phyloP scores from a whole-genome alignment of 1,139 yeast genomes.

The Saccharomyces hybrid region DNA sequence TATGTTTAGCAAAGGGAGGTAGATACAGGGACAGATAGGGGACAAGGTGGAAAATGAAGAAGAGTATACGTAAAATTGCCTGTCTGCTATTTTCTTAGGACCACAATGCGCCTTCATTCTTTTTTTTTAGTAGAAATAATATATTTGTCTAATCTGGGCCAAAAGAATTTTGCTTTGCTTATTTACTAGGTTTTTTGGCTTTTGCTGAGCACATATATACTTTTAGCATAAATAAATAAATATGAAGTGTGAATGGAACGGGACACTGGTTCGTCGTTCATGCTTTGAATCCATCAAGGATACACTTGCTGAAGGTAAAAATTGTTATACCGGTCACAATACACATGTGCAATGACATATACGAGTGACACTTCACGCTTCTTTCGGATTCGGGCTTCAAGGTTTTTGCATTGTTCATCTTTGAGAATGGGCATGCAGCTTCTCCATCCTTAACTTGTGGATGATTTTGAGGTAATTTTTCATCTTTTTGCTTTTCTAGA shows the following conservation, averaged over 20 bases:
- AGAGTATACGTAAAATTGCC: background rate
- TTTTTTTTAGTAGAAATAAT: too few relatives aligned
- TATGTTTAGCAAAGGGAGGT: background rate
- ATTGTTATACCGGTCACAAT: conserved; percentile 12
- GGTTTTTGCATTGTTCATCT: conserved; percentile 1
- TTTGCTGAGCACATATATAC: background rate
- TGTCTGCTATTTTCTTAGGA: background rate
- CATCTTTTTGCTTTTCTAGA: background rate
- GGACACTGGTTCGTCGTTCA: conserved; percentile 5
- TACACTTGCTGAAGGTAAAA: conserved; percentile 17
- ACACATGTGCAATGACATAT: conserved; percentile 10
- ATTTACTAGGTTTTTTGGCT: background rate
- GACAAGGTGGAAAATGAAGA: background rate
- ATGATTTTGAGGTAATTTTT: conserved; percentile 1
- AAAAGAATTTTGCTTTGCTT: background rate
- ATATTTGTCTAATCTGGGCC: background rate
- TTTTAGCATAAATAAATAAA: background rate
- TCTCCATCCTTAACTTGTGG: conserved; percentile 3
- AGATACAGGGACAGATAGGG: background rate
- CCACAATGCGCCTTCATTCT: too few relatives aligned
- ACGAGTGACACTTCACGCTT: conserved; percentile 11
- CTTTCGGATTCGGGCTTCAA: conserved; percentile 6
- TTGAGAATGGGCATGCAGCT: conserved; percentile 7
- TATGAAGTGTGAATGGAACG: background rate
- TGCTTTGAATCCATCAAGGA: conserved; percentile 21